Evolutionary conservation across 257 asterid genomes (phyloP).

Genomic region (Linderniella brevidens): DNA sequence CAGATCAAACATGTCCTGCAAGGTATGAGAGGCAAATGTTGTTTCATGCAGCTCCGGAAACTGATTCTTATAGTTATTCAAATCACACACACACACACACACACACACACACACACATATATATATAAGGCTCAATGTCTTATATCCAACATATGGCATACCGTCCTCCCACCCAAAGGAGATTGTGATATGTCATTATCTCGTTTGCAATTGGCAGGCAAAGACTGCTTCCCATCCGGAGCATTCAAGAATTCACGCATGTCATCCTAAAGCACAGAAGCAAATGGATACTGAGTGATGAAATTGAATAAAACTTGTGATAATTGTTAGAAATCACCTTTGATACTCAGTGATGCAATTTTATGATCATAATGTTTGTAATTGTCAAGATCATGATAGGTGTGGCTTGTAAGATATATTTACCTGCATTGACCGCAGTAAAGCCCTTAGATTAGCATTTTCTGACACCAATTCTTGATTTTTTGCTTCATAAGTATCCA

Average conservation of each 20-base stretch:
- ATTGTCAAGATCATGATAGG: background rate
- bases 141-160: conserved; percentile 12
- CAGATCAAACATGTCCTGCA: conserved; percentile 65
- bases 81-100: background rate
- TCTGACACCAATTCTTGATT: conserved; percentile 89
- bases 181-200: conserved; percentile 66
- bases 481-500: conserved; percentile 88
- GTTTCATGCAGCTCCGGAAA: background rate
- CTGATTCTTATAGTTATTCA: background rate
- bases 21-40: conserved; percentile 1
- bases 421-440: conserved; percentile 95
- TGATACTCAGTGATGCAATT: conserved; percentile 1
- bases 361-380: background rate
- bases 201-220: conserved; percentile 40
- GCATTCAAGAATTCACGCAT: conserved; percentile 93
- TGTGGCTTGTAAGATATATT: background rate
- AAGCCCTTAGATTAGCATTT: conserved; percentile 88
- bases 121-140: no score
- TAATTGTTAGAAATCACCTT: no score
- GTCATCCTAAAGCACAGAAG: conserved; percentile 38
- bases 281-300: conserved; percentile 5
- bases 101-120: no score
- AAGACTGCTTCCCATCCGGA: conserved; percentile 63
- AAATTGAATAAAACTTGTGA: background rate
- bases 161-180: conserved; percentile 90